Percentiles rank a stretch among this genome's conserved stretches.
These are phyloP conservation scores for Termitomyces sp. DNA, from an alignment of 1,284 basidiomycete species.

Conservation along the genomic window DNA sequence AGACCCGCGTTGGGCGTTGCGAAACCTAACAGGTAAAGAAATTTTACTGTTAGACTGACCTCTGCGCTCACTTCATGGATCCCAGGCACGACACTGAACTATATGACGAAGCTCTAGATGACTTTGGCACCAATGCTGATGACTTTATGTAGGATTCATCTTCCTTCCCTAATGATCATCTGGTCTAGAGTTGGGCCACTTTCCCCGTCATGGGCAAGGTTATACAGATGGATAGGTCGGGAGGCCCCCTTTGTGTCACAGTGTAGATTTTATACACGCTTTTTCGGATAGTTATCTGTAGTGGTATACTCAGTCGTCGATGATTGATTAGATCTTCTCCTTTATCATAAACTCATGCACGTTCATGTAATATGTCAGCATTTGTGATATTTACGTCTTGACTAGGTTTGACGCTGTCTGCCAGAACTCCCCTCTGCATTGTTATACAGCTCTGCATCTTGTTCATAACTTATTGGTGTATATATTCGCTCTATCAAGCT, in stretches of 20 bases:
- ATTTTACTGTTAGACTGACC: neutral
- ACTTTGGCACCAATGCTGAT: slow-evolving; percentile 62
- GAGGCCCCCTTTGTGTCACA: slow-evolving; percentile 1
- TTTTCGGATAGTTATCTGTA: neutral
- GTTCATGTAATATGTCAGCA: slow-evolving; percentile 12
- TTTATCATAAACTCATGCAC: slow-evolving; percentile 7
- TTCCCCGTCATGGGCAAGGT: neutral
- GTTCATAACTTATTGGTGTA: slow-evolving; percentile 7
- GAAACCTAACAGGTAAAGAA: slow-evolving; percentile 59
- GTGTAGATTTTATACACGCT: slow-evolving; percentile 3
- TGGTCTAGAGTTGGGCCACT: neutral
- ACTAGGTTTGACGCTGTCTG: neutral
- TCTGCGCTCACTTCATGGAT: slow-evolving; percentile 5
- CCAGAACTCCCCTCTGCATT: neutral
- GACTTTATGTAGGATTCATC: slow-evolving; percentile 64
- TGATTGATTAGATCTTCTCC: neutral
- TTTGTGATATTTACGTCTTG: neutral
- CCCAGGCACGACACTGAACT: slow-evolving; percentile 65
- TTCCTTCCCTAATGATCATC: neutral
- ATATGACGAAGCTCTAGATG: slow-evolving; percentile 87
- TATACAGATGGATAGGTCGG: slow-evolving; percentile 8
- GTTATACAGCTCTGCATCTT: neutral
- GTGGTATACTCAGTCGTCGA: neutral
- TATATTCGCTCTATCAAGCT: neutral
- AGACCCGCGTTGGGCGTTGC: slow-evolving; percentile 74